Percentiles rank a stretch among this genome's conserved stretches.
Conservation (phyloP, 148 eudicot species). For the Silene latifolia region DNA sequence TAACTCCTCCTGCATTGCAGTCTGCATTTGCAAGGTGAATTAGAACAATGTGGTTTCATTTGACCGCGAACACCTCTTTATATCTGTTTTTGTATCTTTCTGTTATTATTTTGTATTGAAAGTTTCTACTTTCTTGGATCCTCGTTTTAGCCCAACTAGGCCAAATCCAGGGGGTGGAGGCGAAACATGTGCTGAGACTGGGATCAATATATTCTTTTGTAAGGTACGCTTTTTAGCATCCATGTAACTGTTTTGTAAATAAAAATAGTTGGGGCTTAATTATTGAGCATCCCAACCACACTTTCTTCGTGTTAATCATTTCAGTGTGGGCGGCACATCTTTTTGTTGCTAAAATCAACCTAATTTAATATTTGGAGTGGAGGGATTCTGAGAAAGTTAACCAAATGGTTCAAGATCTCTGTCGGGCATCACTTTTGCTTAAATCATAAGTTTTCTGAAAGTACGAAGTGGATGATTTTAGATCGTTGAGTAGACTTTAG, state of each 20-base stretch:
- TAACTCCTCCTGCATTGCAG: slow-evolving; percentile 84
- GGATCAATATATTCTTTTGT: slow-evolving; percentile 71
- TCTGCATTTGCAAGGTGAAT: slow-evolving; percentile 91
- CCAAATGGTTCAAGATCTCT: background rate
- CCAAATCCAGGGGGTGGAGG: slow-evolving; percentile 93
- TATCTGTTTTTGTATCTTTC: background rate
- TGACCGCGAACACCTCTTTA: background rate
- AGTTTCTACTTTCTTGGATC: slow-evolving; percentile 5
- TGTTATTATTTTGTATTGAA: slow-evolving; percentile 4
- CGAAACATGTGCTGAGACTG: slow-evolving; percentile 97
- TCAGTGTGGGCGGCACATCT: background rate
- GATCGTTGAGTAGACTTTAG: background rate
- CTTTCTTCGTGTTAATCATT: background rate
- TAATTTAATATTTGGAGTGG: background rate
- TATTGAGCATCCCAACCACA: background rate
- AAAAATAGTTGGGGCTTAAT: background rate
- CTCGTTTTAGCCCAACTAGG: slow-evolving; percentile 67
- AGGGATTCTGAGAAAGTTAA: background rate
- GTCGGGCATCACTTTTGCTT: background rate
- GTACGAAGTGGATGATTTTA: background rate
- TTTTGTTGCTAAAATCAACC: background rate
- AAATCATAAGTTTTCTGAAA: background rate
- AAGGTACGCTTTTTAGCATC: slow-evolving; percentile 48
- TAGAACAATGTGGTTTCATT: background rate
- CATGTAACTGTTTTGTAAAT: background rate